Conservation (phyloP, 768 basidiomycete species). For the Mycena olivaceomarginata region DNA sequence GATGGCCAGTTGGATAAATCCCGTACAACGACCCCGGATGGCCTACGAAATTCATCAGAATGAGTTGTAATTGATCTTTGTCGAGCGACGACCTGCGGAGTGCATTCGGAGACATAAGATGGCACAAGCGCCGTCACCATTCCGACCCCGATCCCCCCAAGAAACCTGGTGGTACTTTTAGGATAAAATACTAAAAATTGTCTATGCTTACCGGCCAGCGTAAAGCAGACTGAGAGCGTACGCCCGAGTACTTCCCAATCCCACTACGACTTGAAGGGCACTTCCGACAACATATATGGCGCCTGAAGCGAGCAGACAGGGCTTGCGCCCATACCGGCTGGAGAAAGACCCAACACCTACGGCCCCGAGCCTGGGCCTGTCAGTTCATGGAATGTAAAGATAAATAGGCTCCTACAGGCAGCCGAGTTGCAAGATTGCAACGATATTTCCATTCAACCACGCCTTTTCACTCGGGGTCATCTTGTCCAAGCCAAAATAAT, state of each 20-base stretch:
- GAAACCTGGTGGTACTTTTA: constrained; percentile 67
- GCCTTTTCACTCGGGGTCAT: constrained; percentile 60
- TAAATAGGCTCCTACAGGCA: constrained; percentile 61
- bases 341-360: constrained; percentile 63
- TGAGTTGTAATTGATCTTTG: not conserved
- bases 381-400: not conserved
- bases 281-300: constrained; percentile 69
- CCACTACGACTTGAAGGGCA: constrained; percentile 65
- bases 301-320: constrained; percentile 64
- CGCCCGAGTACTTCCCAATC: constrained; percentile 54
- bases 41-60: constrained; percentile 60
- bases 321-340: constrained; percentile 66
- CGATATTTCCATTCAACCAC: constrained; percentile 69
- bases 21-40: constrained; percentile 72
- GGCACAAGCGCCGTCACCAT: constrained; percentile 71
- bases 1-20: constrained; percentile 62
- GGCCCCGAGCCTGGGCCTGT: constrained; percentile 64
- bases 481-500: constrained; percentile 67
- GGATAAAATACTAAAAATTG: not conserved
- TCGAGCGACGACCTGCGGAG: constrained; percentile 52
- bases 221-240: constrained; percentile 26
- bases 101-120: constrained; percentile 71
- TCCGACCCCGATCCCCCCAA: constrained; percentile 78
- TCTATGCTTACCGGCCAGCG: constrained; percentile 35
- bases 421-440: constrained; percentile 69